A percentile compares a stretch with the other conserved stretches of the same genome.
Conservation (phyloP, 1,284 basidiomycete species). For the Rhodotorula glutinis region DNA sequence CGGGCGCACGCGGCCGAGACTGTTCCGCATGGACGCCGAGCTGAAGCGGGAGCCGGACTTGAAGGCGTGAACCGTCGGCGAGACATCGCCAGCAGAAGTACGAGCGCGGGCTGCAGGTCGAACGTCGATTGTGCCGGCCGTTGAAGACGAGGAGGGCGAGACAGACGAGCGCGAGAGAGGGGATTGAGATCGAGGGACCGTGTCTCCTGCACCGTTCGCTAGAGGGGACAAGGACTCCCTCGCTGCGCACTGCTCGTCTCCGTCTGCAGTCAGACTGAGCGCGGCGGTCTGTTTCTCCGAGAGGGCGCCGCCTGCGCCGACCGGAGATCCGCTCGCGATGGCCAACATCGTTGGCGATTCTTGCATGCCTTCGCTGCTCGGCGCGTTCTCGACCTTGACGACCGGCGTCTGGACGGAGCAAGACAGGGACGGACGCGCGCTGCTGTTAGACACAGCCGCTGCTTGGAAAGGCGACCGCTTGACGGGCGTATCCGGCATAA, state of each 20-base stretch:
- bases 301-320: slow-evolving; percentile 15
- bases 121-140: not conserved
- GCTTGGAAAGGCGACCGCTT: slow-evolving; percentile 33
- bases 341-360: slow-evolving; percentile 12
- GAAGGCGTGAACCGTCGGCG: slow-evolving; percentile 26
- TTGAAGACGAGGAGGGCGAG: slow-evolving; percentile 8
- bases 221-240: slow-evolving; percentile 17
- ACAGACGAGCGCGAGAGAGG: slow-evolving; percentile 15
- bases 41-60: not conserved
- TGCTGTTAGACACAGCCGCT: not conserved
- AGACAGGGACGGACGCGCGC: not conserved
- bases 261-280: slow-evolving; percentile 5
- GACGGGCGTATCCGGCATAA: slow-evolving; percentile 51
- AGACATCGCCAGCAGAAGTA: slow-evolving; percentile 17
- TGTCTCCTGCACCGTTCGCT: slow-evolving; percentile 6
- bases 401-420: slow-evolving; percentile 2
- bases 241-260: not conserved
- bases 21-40: slow-evolving; percentile 3
- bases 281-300: slow-evolving; percentile 13
- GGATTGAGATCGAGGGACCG: slow-evolving; percentile 6
- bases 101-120: not conserved
- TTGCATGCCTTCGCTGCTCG: not conserved
- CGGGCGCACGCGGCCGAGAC: slow-evolving; percentile 15
- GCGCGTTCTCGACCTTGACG: not conserved
- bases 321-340: slow-evolving; percentile 21